A percentile compares a stretch with the other conserved stretches of the same genome.
Evolutionary conservation across 352 stramenopile genomes (phyloP).

Genomic region (Globisporangium spiculum): DNA sequence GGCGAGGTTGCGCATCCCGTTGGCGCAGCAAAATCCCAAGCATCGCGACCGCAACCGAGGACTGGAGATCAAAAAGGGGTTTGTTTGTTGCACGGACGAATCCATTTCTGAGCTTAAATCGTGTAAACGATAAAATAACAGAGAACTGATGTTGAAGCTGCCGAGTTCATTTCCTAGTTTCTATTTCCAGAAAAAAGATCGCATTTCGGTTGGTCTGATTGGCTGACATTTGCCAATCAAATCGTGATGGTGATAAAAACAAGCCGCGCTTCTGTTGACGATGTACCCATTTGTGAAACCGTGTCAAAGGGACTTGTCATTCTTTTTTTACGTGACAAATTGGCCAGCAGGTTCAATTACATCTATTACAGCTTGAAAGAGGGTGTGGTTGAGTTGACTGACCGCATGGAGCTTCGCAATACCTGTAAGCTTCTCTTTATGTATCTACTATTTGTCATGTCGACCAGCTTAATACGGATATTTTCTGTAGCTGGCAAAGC

Average conservation of each 20-base stretch:
- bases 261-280: conserved; percentile 2
- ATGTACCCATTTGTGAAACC: background rate
- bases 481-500: no score
- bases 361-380: no score
- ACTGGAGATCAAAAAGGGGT: background rate
- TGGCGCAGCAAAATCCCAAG: background rate
- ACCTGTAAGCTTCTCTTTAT: no score
- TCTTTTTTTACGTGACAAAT: background rate
- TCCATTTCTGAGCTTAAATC: no score
- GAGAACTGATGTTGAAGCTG: background rate
- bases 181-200: background rate
- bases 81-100: no score
- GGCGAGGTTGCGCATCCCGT: background rate
- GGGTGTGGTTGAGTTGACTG: no score
- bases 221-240: background rate
- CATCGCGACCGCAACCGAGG: background rate
- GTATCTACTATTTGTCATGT: no score
- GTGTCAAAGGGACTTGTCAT: background rate
- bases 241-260: background rate
- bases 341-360: background rate
- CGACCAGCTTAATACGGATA: no score
- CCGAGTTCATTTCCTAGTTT: background rate
- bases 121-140: background rate
- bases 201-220: background rate
- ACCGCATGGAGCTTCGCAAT: no score